A percentile compares a stretch with the other conserved stretches of the same genome.
phyloP scores from a whole-genome alignment of 2,329 filamentous ascomycete species.

The Coleophoma crateriformis region DNA sequence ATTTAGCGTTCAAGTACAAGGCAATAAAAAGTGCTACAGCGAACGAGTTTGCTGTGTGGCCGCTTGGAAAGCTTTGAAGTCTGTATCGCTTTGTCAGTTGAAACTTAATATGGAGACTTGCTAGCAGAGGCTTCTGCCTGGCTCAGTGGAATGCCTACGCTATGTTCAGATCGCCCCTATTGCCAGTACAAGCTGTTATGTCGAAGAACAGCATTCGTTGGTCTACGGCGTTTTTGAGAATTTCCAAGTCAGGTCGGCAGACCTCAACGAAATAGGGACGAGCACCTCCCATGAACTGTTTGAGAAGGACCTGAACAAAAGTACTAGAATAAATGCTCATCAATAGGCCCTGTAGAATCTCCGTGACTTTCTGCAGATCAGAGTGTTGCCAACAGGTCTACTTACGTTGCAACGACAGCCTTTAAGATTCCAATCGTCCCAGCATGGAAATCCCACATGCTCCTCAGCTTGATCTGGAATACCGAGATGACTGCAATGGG shows the following conservation, averaged over 20 bases:
- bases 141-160: conserved; percentile 7
- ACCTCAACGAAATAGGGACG: conserved; percentile 65
- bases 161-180: conserved; percentile 53
- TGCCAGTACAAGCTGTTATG: conserved; percentile 49
- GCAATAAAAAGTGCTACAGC: conserved; percentile 64
- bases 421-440: conserved; percentile 11
- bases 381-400: neutral
- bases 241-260: conserved; percentile 48
- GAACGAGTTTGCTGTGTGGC: conserved; percentile 68
- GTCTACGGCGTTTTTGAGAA: conserved; percentile 46
- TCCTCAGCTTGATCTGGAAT: conserved; percentile 60
- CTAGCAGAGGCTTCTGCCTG: too few relatives aligned
- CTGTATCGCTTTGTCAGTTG: neutral
- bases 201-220: conserved; percentile 65
- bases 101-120: too few relatives aligned
- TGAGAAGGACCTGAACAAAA: conserved; percentile 68
- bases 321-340: conserved; percentile 34
- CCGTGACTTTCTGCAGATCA: too few relatives aligned
- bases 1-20: conserved; percentile 70
- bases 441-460: conserved; percentile 51
- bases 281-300: conserved; percentile 66
- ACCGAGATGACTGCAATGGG: conserved; percentile 58
- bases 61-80: conserved; percentile 64
- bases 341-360: too few relatives aligned
- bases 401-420: conserved; percentile 13